Evolutionary conservation across 2,329 filamentous ascomycete genomes (phyloP), one percentile per base, ranked within the genome.

Genomic region (Epichloe bromicola): DNA sequence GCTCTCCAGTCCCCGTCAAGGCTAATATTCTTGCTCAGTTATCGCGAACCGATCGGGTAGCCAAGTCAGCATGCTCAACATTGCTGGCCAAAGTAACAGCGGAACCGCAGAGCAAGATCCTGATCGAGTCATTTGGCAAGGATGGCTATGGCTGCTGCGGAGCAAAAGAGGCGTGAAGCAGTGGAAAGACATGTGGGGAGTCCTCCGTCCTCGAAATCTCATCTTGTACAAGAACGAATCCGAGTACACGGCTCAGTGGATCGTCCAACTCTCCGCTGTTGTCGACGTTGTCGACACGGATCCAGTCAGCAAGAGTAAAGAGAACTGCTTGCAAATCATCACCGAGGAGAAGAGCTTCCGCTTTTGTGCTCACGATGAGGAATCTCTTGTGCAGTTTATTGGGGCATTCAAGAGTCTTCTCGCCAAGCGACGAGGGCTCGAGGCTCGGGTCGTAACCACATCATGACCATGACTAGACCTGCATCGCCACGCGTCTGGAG

Each of bases 151-250:
- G 66, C 82, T 88, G 55, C 78, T 96, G 51, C 88, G 87, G 60
- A 86, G 83, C 55, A 90, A 88, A 61, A 77, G 84, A 20, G 88
- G 89, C 8, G 74, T 98, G 50, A 82, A 86, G 45, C 86, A 95
- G 61, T 98, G 93, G 93, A 96, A 95, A 73, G 85, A 88, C 59
- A 77, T 89, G 53, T 97, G 93, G 93, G 86, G 85, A 12, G 93
- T 97, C 0, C 76, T 98, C 48, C 86, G 93, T 34, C 85, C 88
- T 1, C 83, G 85, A 48, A 89, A 86, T 56, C 73, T 98, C 34
- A 86, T 88, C 15, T 78, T 97, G 26, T 98, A 98, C 74, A 96
- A 96, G 67, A 85, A 94, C 62, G 87, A 94, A 55, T 75, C 82
- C 56, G 93, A 98, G 69, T 97, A 97, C 66, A 84, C 86, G 12